These are phyloP conservation scores for Pseudocercospora crystallina DNA, from an alignment of 2,329 filamentous ascomycete genomes.

Conservation along the genomic window DNA sequence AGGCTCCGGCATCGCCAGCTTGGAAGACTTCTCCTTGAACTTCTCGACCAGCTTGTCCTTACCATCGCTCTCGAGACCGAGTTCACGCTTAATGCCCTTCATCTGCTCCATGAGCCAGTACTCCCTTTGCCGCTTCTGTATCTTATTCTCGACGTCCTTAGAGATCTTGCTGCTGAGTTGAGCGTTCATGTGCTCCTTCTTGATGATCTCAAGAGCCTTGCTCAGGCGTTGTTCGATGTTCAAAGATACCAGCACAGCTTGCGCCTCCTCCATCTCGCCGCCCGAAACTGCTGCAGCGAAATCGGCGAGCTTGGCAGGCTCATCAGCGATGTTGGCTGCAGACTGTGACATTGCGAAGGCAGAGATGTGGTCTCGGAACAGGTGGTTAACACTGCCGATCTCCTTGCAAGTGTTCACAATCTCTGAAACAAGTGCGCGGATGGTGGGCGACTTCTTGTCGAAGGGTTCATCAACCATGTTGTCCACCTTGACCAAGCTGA, in stretches of 20 bases:
- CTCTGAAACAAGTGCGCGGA: slow-evolving; percentile 91
- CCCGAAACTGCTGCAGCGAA: slow-evolving; percentile 97
- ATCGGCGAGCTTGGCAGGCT: slow-evolving; percentile 91
- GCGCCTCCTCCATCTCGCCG: slow-evolving; percentile 85
- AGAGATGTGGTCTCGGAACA: slow-evolving; percentile 96
- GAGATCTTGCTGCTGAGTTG: slow-evolving; percentile 95
- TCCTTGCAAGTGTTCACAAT: slow-evolving; percentile 99
- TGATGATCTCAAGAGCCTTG: slow-evolving; percentile 87
- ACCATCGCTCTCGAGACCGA: slow-evolving; percentile 94
- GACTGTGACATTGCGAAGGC: slow-evolving; percentile 96
- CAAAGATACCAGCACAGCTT: slow-evolving; percentile 84
- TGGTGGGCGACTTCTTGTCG: slow-evolving; percentile 84
- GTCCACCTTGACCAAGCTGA: slow-evolving; percentile 93
- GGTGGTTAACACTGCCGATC: slow-evolving; percentile 85
- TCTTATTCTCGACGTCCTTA: slow-evolving; percentile 96
- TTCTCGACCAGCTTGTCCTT: slow-evolving; percentile 98
- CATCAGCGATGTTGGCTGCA: slow-evolving; percentile 89
- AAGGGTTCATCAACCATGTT: slow-evolving; percentile 86
- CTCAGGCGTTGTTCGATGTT: slow-evolving; percentile 90
- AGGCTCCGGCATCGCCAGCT: slow-evolving; percentile 92
- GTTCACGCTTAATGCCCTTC: slow-evolving; percentile 94
- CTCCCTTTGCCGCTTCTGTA: slow-evolving; percentile 93
- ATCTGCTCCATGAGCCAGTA: slow-evolving; percentile 99
- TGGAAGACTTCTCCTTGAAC: slow-evolving; percentile 92
- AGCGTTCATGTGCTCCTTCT: slow-evolving; percentile 98